These are phyloP conservation scores for Cercospora sojina DNA, from an alignment of 2,329 filamentous ascomycete species.

Conservation along the genomic window DNA sequence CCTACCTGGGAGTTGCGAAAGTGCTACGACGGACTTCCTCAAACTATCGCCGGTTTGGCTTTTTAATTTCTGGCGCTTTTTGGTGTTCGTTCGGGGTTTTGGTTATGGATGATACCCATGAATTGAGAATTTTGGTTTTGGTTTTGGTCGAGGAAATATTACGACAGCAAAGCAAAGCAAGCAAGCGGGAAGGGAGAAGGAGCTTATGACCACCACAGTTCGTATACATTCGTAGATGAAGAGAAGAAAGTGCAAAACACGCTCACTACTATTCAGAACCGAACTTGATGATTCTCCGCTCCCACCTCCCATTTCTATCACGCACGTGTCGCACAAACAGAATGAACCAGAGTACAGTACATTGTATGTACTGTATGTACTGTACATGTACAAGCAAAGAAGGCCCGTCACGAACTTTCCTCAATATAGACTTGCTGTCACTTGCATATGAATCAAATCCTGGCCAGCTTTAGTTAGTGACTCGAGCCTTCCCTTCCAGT, in stretches of 20 bases:
- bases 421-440: too few relatives aligned
- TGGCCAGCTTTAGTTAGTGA: neutral
- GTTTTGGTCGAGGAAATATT: neutral
- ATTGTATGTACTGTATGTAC: too few relatives aligned
- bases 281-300: too few relatives aligned
- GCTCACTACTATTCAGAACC: neutral
- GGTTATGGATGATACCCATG: neutral
- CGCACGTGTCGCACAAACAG: neutral
- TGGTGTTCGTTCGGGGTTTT: neutral
- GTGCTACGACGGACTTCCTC: too few relatives aligned
- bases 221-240: neutral
- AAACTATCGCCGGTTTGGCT: too few relatives aligned
- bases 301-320: too few relatives aligned
- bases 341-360: neutral
- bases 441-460: neutral
- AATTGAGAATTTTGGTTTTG: neutral
- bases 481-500: neutral
- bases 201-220: neutral
- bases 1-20: too few relatives aligned
- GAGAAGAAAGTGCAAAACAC: neutral
- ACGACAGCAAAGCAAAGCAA: neutral
- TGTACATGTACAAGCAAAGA: neutral
- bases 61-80: neutral
- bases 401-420: neutral
- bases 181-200: neutral